These are phyloP conservation scores for Orbilia ellipsospora DNA, from an alignment of 2,329 filamentous ascomycete species.

Conservation along the genomic window DNA sequence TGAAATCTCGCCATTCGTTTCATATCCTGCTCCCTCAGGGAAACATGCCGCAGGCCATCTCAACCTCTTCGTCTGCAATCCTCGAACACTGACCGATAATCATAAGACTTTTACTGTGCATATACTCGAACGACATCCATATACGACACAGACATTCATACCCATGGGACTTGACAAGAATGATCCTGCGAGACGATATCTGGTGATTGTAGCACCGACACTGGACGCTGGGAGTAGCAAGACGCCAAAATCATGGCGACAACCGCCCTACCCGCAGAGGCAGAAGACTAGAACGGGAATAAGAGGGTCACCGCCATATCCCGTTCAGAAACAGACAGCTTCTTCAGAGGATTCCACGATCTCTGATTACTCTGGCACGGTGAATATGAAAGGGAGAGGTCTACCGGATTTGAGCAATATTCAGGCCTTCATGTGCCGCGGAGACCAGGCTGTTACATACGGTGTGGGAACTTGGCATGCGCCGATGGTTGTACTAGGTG, in stretches of 20 bases:
- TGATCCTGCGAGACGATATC: constrained; percentile 68
- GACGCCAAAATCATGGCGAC: constrained; percentile 1
- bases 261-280: constrained; percentile 33
- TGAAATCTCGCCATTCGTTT: constrained; percentile 80
- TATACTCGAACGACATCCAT: constrained; percentile 90
- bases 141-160: constrained; percentile 91
- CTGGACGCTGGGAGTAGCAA: constrained; percentile 61
- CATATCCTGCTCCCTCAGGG: constrained; percentile 68
- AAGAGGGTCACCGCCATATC: constrained; percentile 27
- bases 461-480: constrained; percentile 94
- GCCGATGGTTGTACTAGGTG: constrained; percentile 89
- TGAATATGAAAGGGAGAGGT: constrained; percentile 65
- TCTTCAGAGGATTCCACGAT: background rate
- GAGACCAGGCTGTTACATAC: constrained; percentile 88
- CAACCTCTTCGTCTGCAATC: constrained; percentile 90
- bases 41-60: constrained; percentile 72
- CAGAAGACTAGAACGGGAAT: constrained; percentile 15
- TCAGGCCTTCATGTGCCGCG: constrained; percentile 80
- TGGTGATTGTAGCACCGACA: constrained; percentile 89
- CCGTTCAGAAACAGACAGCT: background rate
- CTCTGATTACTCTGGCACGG: constrained; percentile 27
- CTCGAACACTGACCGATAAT: constrained; percentile 66
- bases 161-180: constrained; percentile 72
- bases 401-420: constrained; percentile 78
- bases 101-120: constrained; percentile 71